Percentiles rank a stretch among this genome's conserved stretches.
Conservation (phyloP, 495 filamentous ascomycete genomes). For the Pseudoneurospora amorphoporcata region DNA sequence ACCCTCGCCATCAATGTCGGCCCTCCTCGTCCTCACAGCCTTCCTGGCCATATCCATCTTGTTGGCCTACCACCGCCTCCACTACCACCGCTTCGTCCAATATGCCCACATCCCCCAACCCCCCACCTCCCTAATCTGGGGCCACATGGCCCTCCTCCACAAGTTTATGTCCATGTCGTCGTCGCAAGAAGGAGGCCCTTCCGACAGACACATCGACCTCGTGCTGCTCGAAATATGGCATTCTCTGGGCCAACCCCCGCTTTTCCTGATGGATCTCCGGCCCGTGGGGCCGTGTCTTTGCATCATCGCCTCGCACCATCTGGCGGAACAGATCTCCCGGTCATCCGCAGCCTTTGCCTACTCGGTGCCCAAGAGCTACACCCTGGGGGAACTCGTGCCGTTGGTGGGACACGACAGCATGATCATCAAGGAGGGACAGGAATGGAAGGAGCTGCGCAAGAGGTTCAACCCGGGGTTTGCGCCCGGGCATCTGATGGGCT, state of each 20-base stretch:
- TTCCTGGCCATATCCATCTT: conserved; percentile 11
- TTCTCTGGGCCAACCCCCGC: conserved; percentile 12
- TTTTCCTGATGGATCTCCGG: conserved; percentile 27
- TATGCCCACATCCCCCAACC: conserved; percentile 21
- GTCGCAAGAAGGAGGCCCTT: not conserved
- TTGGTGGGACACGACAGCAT: conserved; percentile 32
- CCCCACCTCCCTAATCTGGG: conserved; percentile 20
- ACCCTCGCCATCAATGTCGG: not conserved
- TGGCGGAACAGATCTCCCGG: conserved; percentile 33
- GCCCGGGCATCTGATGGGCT: conserved; percentile 28
- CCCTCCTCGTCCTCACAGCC: not conserved
- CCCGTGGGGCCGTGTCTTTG: conserved; percentile 24
- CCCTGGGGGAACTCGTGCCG: conserved; percentile 12
- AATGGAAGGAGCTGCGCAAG: conserved; percentile 32
- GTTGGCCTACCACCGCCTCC: conserved; percentile 13
- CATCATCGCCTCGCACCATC: conserved; percentile 32
- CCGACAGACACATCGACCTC: conserved; percentile 15
- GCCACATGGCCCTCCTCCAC: conserved; percentile 19
- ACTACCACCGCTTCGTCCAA: conserved; percentile 18
- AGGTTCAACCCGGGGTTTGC: conserved; percentile 35
- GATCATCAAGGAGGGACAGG: conserved; percentile 20
- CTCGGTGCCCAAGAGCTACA: conserved; percentile 34
- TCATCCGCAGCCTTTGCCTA: conserved; percentile 29
- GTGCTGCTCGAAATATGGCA: not conserved
- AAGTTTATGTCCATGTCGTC: conserved; percentile 3